A percentile compares a stretch with the other conserved stretches of the same genome.
Evolutionary conservation across 1,139 yeast species (phyloP).

Genomic region (Lipomyces yarrowii): DNA sequence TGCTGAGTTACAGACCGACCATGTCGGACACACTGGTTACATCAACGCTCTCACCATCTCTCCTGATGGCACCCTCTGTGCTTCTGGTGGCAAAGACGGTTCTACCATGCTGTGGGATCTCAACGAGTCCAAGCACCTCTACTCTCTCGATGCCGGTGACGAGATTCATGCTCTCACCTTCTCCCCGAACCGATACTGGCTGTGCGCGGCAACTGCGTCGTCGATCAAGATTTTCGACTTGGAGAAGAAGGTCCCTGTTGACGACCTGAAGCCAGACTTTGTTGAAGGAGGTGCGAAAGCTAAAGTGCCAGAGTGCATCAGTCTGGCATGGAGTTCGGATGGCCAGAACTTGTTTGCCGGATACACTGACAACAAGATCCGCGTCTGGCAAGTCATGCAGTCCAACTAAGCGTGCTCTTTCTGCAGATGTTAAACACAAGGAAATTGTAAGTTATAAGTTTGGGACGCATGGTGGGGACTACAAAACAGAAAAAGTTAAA

Average conservation of each 20-base stretch:
- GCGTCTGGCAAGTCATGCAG: constrained; percentile 93
- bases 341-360: constrained; percentile 99
- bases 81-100: constrained; percentile 99
- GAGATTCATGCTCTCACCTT: constrained; percentile 98
- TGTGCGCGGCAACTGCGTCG: constrained; percentile 98
- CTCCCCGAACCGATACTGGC: constrained; percentile 99
- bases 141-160: constrained; percentile 94
- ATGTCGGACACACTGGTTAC: constrained; percentile 99
- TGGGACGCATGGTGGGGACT: not conserved
- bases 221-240: constrained; percentile 98
- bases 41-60: constrained; percentile 96
- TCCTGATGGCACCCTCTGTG: constrained; percentile 99
- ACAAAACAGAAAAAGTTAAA: not conserved
- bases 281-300: constrained; percentile 81
- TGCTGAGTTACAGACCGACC: constrained; percentile 90
- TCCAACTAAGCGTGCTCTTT: constrained; percentile 17
- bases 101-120: constrained; percentile 98
- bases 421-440: not conserved
- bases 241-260: constrained; percentile 93
- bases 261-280: constrained; percentile 98
- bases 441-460: not conserved
- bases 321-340: constrained; percentile 99
- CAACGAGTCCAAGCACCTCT: constrained; percentile 82
- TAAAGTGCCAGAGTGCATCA: constrained; percentile 97
- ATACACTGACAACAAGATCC: constrained; percentile 98